A percentile compares a stretch with the other conserved stretches of the same genome.
These are phyloP conservation scores for Lachancea thermotolerans DNA, from an alignment of 805 yeast genomes.

Conservation along the genomic window DNA sequence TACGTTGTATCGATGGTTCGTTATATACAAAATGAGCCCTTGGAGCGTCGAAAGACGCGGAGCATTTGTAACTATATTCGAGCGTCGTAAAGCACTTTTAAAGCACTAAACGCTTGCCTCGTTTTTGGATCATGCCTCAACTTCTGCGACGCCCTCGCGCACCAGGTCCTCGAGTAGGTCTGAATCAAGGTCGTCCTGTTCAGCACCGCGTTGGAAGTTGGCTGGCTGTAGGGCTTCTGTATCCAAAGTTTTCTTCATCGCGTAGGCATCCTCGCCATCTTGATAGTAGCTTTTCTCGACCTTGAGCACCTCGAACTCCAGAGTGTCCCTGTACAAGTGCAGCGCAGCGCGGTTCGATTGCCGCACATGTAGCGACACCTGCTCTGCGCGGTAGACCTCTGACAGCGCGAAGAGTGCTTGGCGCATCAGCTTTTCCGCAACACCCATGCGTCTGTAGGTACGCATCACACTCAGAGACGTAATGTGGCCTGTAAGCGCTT, in stretches of 20 bases:
- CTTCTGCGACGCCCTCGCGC: conserved; percentile 17
- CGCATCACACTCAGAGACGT: conserved; percentile 94
- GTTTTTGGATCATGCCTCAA: conserved; percentile 11
- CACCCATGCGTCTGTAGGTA: conserved; percentile 89
- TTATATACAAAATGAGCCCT: too few species aligned
- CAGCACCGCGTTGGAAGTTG: conserved; percentile 41
- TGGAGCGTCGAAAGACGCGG: too few species aligned
- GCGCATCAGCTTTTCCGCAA: conserved; percentile 87
- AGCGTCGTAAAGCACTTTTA: too few species aligned
- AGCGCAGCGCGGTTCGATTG: conserved; percentile 90
- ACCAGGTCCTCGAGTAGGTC: conserved; percentile 35
- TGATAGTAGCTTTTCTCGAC: conserved; percentile 89
- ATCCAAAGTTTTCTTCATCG: conserved; percentile 71
- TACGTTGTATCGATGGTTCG: too few species aligned
- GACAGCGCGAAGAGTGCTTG: conserved; percentile 73
- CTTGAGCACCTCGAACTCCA: conserved; percentile 72
- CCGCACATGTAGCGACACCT: conserved; percentile 89
- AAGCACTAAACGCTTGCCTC: too few species aligned
- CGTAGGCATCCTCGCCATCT: conserved; percentile 96
- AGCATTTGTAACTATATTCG: too few species aligned
- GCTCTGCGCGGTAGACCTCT: conserved; percentile 74
- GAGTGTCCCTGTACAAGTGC: conserved; percentile 81
- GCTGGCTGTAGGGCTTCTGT: conserved; percentile 58
- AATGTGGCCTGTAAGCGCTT: conserved; percentile 85
- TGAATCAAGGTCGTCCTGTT: conserved; percentile 49